phyloP scores from a whole-genome alignment of 306 rosid species.

The Heteromeles arbutifolia region DNA sequence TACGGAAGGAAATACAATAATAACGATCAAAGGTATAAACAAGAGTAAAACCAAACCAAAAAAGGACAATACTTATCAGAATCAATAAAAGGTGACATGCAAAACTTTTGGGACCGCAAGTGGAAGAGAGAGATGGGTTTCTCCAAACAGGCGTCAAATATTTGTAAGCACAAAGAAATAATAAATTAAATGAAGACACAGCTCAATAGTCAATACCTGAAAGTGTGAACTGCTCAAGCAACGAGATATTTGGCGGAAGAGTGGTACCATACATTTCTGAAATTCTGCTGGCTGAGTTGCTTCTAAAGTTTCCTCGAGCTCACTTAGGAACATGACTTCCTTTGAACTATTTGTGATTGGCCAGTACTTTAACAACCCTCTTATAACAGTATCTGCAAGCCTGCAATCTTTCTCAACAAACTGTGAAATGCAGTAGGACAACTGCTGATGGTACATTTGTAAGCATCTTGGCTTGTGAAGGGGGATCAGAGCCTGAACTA shows the following conservation, averaged over 20 bases:
- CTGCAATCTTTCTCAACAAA: slow-evolving; percentile 57
- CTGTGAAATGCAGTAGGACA: slow-evolving; percentile 54
- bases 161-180: neutral
- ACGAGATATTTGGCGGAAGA: slow-evolving; percentile 42
- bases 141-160: neutral
- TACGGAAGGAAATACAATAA: neutral
- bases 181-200: neutral
- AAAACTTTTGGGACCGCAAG: neutral
- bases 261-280: slow-evolving; percentile 55
- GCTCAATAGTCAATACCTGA: slow-evolving; percentile 37
- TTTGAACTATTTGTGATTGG: slow-evolving; percentile 60
- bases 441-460: slow-evolving; percentile 59
- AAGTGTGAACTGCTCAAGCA: slow-evolving; percentile 55
- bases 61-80: neutral
- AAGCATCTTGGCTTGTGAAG: slow-evolving; percentile 67
- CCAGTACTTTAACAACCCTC: slow-evolving; percentile 56
- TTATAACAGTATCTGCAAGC: slow-evolving; percentile 49
- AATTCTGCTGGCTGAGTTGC: slow-evolving; percentile 54
- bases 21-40: neutral
- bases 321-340: slow-evolving; percentile 57
- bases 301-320: slow-evolving; percentile 59
- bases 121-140: neutral
- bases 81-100: neutral
- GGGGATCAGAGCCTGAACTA: slow-evolving; percentile 54
- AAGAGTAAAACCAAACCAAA: neutral